Percentiles rank a stretch among this genome's conserved stretches.
Conservation (phyloP, 2,329 filamentous ascomycete species). For the Didymella exigua region DNA sequence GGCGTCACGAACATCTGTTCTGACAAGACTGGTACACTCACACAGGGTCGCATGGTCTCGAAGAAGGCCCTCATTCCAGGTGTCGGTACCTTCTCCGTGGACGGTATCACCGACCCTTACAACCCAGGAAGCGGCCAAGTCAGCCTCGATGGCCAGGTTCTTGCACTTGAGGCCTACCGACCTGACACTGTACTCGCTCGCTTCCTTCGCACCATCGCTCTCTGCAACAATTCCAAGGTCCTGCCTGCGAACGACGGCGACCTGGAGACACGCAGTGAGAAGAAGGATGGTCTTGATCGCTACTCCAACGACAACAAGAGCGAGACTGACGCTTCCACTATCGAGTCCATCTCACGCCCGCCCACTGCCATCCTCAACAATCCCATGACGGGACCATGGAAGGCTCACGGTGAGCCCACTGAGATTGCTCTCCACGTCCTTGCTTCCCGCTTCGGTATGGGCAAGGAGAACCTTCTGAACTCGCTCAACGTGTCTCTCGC, state of each 20-base stretch:
- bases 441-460: conserved; percentile 48
- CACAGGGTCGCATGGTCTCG: conserved; percentile 50
- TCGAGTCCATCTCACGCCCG: conserved; percentile 38
- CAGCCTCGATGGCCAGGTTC: conserved; percentile 34
- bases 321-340: conserved; percentile 41
- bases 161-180: conserved; percentile 34
- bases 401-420: conserved; percentile 46
- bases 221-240: conserved; percentile 49
- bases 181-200: conserved; percentile 28
- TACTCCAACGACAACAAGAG: conserved; percentile 34
- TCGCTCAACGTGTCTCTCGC: conserved; percentile 38
- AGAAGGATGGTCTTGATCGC: conserved; percentile 52
- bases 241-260: conserved; percentile 27
- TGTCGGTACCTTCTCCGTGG: conserved; percentile 40
- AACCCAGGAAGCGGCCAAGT: conserved; percentile 45
- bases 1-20: conserved; percentile 52
- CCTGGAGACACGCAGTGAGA: conserved; percentile 57
- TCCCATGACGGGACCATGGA: conserved; percentile 35
- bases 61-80: conserved; percentile 47
- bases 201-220: conserved; percentile 47
- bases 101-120: conserved; percentile 44
- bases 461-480: conserved; percentile 38
- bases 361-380: conserved; percentile 33
- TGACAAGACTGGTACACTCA: conserved; percentile 50
- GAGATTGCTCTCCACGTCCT: conserved; percentile 50